Base-by-base conservation (phyloP, 2,329 filamentous ascomycete genomes). In the Ilyonectria robusta region DNA sequence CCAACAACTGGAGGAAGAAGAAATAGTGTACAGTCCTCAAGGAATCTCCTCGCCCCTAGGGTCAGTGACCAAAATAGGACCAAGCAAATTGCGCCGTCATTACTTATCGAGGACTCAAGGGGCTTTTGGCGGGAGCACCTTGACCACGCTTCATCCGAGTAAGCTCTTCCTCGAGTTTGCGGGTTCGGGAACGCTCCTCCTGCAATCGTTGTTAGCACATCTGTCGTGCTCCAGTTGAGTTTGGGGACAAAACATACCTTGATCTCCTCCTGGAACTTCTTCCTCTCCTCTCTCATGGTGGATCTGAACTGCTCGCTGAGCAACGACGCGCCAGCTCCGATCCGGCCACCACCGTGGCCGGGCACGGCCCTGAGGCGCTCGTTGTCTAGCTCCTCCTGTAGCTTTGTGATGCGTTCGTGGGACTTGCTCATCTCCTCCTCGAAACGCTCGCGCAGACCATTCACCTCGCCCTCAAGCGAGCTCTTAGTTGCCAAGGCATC, bases 271-370 rank as follows among this genome's bases (percentile, higher is more conserved):
- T 88, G 85, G 79, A 87, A 88, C 78, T 84, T 87, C 81, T 83
- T 87, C 70, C 86, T 82, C 80, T 88, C 86, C 75, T 87, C 85
- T 72, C 86, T 84, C 86, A 88, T 87, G 23, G 85, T 87, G 8
- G 83, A 80, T 54, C 86, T 78, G 79, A 88, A 88, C 78, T 88
- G 86, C 78, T 88, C 86, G 75, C 86, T 88, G 69, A 88, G 80
- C 82, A 87, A 82, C 9, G 81, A 81, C 13, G 86, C 86, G 2
- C 86, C 86, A 0, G 81, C 80, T 6, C 84, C 80, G 4, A 77
- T 70, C 59, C 79, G 78, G 7, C 75, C 77, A 17, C 78, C 78
- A 17, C 77, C 79, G 13, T 75, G 75, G 2, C 76, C 79, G 6
- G 77, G 74, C 17, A 74, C 75, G n/a, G 79, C 83, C 79, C 82